phyloP scores from a whole-genome alignment of 2,329 filamentous ascomycete species.

The Fusarium pininemorale region DNA sequence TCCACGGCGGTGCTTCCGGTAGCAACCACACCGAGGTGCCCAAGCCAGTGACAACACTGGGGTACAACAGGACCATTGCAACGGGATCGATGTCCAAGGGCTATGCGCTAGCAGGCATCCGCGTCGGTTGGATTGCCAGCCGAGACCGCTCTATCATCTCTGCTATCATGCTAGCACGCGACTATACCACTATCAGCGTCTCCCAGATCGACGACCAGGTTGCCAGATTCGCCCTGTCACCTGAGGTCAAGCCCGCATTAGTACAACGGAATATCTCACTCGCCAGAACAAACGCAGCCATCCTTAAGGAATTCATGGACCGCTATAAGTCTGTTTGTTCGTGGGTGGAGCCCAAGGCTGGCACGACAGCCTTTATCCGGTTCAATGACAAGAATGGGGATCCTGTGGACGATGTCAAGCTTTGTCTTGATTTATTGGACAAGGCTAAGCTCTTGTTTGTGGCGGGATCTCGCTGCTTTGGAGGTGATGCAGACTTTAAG shows the following conservation, averaged over 20 bases:
- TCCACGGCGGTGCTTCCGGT: slow-evolving; percentile 68
- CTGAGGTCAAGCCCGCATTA: slow-evolving; percentile 50
- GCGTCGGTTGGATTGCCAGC: slow-evolving; percentile 83
- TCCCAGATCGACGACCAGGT: slow-evolving; percentile 82
- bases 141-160: slow-evolving; percentile 69
- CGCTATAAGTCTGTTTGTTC: slow-evolving; percentile 69
- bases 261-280: slow-evolving; percentile 67
- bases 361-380: slow-evolving; percentile 80
- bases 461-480: slow-evolving; percentile 79
- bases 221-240: slow-evolving; percentile 76
- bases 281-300: slow-evolving; percentile 71
- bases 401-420: slow-evolving; percentile 74
- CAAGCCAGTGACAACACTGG: slow-evolving; percentile 72
- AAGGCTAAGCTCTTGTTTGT: slow-evolving; percentile 78
- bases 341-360: slow-evolving; percentile 80
- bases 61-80: slow-evolving; percentile 74
- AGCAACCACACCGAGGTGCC: slow-evolving; percentile 60
- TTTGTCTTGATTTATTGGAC: slow-evolving; percentile 74
- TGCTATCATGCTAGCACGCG: slow-evolving; percentile 69
- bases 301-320: slow-evolving; percentile 74
- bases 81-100: slow-evolving; percentile 89
- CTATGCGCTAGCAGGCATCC: slow-evolving; percentile 82
- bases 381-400: slow-evolving; percentile 66
- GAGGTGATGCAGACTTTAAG: slow-evolving; percentile 69
- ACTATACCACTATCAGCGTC: slow-evolving; percentile 89